Evolutionary conservation across 2,329 filamentous ascomycete species (phyloP).

Genomic region (Pseudonectria buxi): DNA sequence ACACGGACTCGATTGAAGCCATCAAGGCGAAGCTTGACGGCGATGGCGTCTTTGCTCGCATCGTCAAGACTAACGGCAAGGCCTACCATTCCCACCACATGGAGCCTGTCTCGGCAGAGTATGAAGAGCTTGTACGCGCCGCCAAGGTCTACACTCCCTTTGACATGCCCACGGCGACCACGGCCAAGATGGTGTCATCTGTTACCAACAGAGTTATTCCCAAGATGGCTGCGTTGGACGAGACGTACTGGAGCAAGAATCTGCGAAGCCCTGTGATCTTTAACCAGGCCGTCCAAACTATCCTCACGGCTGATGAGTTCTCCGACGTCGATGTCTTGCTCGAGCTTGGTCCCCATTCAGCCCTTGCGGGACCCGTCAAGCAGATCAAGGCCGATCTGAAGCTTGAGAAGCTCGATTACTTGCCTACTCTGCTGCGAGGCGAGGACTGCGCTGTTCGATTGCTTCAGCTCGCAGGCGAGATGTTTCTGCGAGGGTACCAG

Average conservation of each 20-base stretch:
- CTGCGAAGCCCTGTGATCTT: not conserved
- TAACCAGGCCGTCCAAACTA: not conserved
- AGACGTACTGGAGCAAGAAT: not conserved
- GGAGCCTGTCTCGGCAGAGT: not conserved
- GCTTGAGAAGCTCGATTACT: not conserved
- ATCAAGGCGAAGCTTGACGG: not conserved
- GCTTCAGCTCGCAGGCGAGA: too few species aligned
- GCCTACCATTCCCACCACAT: conserved; percentile 6
- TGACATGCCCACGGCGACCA: too few species aligned
- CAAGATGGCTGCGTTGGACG: too few species aligned
- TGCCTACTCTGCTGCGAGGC: too few species aligned
- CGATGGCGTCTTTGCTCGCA: conserved; percentile 1
- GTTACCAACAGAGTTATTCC: too few species aligned
- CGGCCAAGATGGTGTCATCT: too few species aligned
- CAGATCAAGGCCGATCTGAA: conserved; percentile 2
- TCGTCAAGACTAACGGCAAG: conserved; percentile 2
- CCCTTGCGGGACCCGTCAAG: conserved; percentile 1
- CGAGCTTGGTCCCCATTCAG: not conserved
- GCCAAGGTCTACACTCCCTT: too few species aligned
- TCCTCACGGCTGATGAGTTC: too few species aligned
- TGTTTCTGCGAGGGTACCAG: too few species aligned
- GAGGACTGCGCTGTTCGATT: too few species aligned
- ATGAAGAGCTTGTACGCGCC: too few species aligned
- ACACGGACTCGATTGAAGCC: not conserved
- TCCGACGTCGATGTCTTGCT: not conserved